Evolutionary conservation across 2,329 filamentous ascomycete genomes (phyloP), one percentile per base, ranked within the genome.

Genomic region (Beauveria sp.): DNA sequence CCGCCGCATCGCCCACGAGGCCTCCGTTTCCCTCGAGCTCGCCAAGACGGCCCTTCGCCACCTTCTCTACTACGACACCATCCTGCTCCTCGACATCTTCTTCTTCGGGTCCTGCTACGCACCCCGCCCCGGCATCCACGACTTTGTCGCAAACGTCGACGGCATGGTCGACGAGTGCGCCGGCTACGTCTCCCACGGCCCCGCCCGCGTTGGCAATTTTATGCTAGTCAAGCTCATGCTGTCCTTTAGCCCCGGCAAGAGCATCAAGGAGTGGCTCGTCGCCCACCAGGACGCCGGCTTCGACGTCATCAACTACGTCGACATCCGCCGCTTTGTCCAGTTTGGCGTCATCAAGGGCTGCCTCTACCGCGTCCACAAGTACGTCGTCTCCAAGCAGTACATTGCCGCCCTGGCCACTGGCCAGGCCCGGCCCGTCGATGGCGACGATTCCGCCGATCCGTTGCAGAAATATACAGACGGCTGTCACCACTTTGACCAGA

Each of bases 301-400:
- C 64, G 81, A 86, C 63, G 81, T 89, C 45, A 80, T 97, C 9
- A 79, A 83, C 14, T 88, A 88, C 69, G 86, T 99, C 62, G 95
- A 99, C 72, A 86, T 97, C 61, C 86, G 95, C 14, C 88, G 95
- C 31, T 88, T 99, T 65, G 91, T 98, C 65, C 96, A 96, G 63
- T 99, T 98, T 70, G 95, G 93, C 62, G 84, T 97, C 63, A 96
- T 98, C 73, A 98, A 98, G 76, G 93, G 93, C 18, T 90, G 96
- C 67, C 77, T 99, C 26, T 97, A 97, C 74, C 86, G 95, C 40
- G 88, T 97, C 46, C 91, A 98, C 76, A 96, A 95, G 73, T 96
- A 96, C 71, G 89, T 91, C 31, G 84, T 96, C 1, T 86, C 83
- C 4, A 85, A 85, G 69, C 82, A 85, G 71, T 84, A 86, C 67